phyloP scores from a whole-genome alignment of 768 basidiomycete genomes.

The Russula lepida region DNA sequence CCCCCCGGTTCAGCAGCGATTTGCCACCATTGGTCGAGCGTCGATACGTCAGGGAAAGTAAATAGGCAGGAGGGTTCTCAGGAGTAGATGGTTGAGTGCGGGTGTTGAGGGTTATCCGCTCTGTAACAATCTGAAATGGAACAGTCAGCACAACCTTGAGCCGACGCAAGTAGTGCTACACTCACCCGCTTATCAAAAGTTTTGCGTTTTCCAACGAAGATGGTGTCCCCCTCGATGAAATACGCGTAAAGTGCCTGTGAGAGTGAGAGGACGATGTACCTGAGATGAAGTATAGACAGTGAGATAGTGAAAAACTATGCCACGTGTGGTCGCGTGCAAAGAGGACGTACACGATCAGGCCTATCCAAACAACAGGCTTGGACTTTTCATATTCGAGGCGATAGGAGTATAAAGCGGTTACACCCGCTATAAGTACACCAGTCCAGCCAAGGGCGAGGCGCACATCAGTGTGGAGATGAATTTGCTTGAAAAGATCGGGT shows the following conservation, averaged over 20 bases:
- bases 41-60: conserved; percentile 57
- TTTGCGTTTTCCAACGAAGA: conserved; percentile 87
- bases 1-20: conserved; percentile 66
- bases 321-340: conserved; percentile 7
- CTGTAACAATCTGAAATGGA: conserved; percentile 68
- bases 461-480: conserved; percentile 81
- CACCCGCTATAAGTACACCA: conserved; percentile 71
- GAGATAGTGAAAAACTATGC: background rate
- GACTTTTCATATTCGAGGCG: conserved; percentile 84
- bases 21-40: conserved; percentile 83
- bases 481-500: conserved; percentile 79
- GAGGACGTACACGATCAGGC: conserved; percentile 61
- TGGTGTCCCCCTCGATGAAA: conserved; percentile 73
- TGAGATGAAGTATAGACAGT: conserved; percentile 27
- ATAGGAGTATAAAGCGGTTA: conserved; percentile 79
- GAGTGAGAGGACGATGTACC: conserved; percentile 66
- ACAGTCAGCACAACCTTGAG: conserved; percentile 4
- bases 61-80: conserved; percentile 54
- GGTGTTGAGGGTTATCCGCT: conserved; percentile 75
- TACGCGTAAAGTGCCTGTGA: conserved; percentile 77
- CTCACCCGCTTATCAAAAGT: conserved; percentile 79
- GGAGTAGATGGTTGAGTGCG: conserved; percentile 50
- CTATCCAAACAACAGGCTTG: conserved; percentile 71
- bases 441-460: conserved; percentile 83
- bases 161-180: conserved; percentile 6